Conservation (phyloP, 805 yeast species). For the Saccharomycopsis fibuligera region DNA sequence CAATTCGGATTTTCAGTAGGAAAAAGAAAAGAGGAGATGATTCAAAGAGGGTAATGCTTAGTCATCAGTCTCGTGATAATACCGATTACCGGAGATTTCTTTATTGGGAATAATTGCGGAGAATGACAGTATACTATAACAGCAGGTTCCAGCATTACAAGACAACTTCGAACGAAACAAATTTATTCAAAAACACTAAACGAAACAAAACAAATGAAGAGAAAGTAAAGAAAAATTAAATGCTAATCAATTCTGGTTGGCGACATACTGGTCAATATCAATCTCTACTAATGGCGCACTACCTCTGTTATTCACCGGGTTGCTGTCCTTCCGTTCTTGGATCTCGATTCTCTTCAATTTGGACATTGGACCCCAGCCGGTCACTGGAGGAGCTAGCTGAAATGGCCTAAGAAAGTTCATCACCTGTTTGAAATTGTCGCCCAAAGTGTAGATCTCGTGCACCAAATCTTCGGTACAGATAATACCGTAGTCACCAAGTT, state of each 20-base stretch:
- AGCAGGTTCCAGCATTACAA: no score
- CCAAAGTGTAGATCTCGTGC: conserved; percentile 59
- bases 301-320: conserved; percentile 50
- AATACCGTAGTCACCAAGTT: conserved; percentile 60
- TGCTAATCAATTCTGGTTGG: neutral
- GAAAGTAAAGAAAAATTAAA: neutral
- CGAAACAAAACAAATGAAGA: neutral
- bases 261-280: conserved; percentile 62
- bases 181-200: neutral
- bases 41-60: no score
- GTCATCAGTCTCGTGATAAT: no score
- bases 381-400: conserved; percentile 58
- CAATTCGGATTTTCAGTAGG: no score
- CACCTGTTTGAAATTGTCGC: conserved; percentile 57
- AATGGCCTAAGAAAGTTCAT: conserved; percentile 65
- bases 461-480: conserved; percentile 78
- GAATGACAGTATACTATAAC: no score
- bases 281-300: conserved; percentile 62
- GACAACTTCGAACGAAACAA: no score
- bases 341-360: conserved; percentile 59
- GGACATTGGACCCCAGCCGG: conserved; percentile 69
- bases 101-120: no score
- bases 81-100: no score
- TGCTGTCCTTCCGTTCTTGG: conserved; percentile 38
- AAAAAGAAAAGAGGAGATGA: no score